Conservation (phyloP, 2,329 filamentous ascomycete species). For the Domatiomyces globalis region DNA sequence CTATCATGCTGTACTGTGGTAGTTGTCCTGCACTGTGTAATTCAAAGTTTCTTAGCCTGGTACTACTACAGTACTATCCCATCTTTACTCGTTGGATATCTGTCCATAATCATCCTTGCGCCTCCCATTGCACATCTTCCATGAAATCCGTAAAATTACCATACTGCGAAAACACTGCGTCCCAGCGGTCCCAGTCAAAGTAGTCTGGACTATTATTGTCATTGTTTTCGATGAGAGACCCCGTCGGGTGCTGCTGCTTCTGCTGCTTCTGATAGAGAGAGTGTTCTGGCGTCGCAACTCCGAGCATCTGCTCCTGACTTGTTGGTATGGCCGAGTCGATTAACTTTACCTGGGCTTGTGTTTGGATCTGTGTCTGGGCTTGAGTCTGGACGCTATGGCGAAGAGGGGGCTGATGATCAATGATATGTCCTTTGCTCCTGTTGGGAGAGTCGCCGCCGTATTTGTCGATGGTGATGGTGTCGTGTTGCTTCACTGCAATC, state of each 20-base stretch:
- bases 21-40: too few species aligned
- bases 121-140: conserved; percentile 10
- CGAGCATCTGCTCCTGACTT: too few species aligned
- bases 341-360: too few species aligned
- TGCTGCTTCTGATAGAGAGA: background rate
- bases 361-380: too few species aligned
- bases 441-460: background rate
- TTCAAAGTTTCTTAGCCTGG: too few species aligned
- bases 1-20: too few species aligned
- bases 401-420: too few species aligned
- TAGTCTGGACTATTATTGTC: conserved; percentile 20
- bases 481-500: conserved; percentile 30
- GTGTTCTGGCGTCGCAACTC: background rate
- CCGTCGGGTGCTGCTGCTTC: background rate
- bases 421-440: too few species aligned
- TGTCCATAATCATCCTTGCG: conserved; percentile 1
- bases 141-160: conserved; percentile 16
- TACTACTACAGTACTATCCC: too few species aligned
- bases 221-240: background rate
- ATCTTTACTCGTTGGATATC: too few species aligned
- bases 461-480: conserved; percentile 83
- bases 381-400: too few species aligned
- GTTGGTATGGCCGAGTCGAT: too few species aligned
- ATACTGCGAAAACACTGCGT: conserved; percentile 35
- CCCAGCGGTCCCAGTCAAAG: conserved; percentile 38